Conservation (phyloP, 2,329 filamentous ascomycete genomes). For the Leptographium galeiforme region DNA sequence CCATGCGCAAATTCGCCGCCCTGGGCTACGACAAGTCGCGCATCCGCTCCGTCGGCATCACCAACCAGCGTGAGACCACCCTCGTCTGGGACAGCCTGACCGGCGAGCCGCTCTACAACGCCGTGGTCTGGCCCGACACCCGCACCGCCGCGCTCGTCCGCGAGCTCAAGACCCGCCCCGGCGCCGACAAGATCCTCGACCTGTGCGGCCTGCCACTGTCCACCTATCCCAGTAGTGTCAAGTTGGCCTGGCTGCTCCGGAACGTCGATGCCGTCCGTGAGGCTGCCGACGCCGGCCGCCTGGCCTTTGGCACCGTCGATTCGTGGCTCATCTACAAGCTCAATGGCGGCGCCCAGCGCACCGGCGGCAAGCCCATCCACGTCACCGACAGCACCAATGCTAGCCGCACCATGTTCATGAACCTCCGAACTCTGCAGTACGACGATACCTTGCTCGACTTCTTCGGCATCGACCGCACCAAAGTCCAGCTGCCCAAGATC, state of each 20-base stretch:
- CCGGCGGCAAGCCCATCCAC: constrained; percentile 40
- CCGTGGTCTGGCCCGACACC: constrained; percentile 85
- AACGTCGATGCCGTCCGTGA: constrained; percentile 56
- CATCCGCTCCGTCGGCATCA: constrained; percentile 72
- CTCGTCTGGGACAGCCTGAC: constrained; percentile 73
- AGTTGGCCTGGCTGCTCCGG: constrained; percentile 69
- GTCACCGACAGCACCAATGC: constrained; percentile 84
- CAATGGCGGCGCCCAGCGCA: constrained; percentile 54
- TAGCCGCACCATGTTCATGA: constrained; percentile 90
- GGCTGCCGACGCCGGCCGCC: constrained; percentile 61
- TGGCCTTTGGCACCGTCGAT: constrained; percentile 80
- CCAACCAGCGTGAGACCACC: constrained; percentile 81
- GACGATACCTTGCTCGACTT: constrained; percentile 65
- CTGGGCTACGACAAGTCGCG: constrained; percentile 52
- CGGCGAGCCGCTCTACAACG: constrained; percentile 69
- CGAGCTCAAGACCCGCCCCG: constrained; percentile 55
- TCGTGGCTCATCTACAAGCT: constrained; percentile 78
- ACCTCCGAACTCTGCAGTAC: constrained; percentile 67
- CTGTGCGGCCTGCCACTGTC: constrained; percentile 73
- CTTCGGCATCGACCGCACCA: constrained; percentile 56
- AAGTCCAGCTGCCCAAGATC: constrained; percentile 68
- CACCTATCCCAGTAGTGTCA: constrained; percentile 78
- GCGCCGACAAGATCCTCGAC: constrained; percentile 54
- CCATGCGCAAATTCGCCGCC: constrained; percentile 56
- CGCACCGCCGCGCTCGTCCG: constrained; percentile 60